phyloP scores from a whole-genome alignment of 345 rosid species.

The Eucalyptus guilfoylei region DNA sequence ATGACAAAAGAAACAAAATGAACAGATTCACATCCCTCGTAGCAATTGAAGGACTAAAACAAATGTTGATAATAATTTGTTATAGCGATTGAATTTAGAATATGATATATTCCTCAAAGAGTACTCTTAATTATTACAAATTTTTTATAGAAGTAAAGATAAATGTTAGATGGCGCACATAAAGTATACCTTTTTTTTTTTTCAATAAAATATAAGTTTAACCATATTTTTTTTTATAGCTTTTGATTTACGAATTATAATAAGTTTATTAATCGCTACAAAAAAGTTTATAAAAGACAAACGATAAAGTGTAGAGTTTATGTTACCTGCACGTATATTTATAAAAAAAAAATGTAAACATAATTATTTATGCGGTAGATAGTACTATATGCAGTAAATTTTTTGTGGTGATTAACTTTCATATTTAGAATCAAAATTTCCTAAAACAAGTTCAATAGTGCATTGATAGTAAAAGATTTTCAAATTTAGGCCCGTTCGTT shows the following conservation, averaged over 20 bases:
- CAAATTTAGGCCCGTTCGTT: background rate
- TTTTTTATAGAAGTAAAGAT: background rate
- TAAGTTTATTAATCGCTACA: background rate
- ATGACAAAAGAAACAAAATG: no score
- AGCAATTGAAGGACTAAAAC: background rate
- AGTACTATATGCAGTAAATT: background rate
- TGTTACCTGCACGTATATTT: background rate
- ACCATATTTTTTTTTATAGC: background rate
- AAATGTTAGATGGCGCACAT: background rate
- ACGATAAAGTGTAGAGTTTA: background rate
- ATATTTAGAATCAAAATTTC: background rate
- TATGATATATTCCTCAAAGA: background rate
- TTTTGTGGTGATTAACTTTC: background rate
- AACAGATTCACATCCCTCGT: no score
- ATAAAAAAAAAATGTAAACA: background rate
- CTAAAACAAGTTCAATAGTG: background rate
- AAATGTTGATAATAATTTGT: background rate
- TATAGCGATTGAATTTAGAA: background rate
- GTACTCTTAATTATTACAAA: background rate
- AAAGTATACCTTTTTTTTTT: no score
- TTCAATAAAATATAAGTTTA: background rate
- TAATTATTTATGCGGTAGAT: background rate
- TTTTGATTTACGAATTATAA: background rate
- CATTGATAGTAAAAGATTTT: background rate
- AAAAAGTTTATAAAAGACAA: no score